phyloP scores from a whole-genome alignment of 495 filamentous ascomycete genomes.

The Aspergillus leporis region DNA sequence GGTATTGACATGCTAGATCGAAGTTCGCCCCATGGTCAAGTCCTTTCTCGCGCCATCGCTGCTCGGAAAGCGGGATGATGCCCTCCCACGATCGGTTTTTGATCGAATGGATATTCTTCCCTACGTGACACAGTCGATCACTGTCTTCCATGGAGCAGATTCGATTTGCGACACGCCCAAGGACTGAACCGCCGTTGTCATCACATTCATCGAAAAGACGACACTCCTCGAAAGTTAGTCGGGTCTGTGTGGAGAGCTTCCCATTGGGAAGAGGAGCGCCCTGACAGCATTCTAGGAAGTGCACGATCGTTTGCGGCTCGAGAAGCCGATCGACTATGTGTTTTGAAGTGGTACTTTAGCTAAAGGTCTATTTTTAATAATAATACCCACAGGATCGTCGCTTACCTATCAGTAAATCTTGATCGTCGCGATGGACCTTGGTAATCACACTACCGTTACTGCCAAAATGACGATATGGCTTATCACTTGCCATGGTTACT shows the following conservation, averaged over 20 bases:
- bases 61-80: slow-evolving; percentile 32
- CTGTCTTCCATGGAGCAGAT: slow-evolving; percentile 21
- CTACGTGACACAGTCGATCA: slow-evolving; percentile 22
- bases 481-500: neutral
- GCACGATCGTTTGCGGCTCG: slow-evolving; percentile 20
- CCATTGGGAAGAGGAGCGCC: slow-evolving; percentile 17
- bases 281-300: slow-evolving; percentile 20
- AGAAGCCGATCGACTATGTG: slow-evolving; percentile 23
- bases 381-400: too few species aligned
- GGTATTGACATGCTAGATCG: slow-evolving; percentile 30
- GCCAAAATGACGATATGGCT: neutral
- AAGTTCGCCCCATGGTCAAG: slow-evolving; percentile 30
- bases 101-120: slow-evolving; percentile 31
- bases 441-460: neutral
- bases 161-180: slow-evolving; percentile 14
- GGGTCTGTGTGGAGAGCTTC: slow-evolving; percentile 1
- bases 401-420: neutral
- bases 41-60: slow-evolving; percentile 32
- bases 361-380: too few species aligned
- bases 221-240: slow-evolving; percentile 10
- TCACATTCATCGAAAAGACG: neutral
- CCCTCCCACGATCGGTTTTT: slow-evolving; percentile 35
- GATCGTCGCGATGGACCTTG: neutral
- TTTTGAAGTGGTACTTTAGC: too few species aligned
- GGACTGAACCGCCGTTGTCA: slow-evolving; percentile 5